These are phyloP conservation scores for Prunus mira DNA, from an alignment of 306 rosid species.

Conservation along the genomic window DNA sequence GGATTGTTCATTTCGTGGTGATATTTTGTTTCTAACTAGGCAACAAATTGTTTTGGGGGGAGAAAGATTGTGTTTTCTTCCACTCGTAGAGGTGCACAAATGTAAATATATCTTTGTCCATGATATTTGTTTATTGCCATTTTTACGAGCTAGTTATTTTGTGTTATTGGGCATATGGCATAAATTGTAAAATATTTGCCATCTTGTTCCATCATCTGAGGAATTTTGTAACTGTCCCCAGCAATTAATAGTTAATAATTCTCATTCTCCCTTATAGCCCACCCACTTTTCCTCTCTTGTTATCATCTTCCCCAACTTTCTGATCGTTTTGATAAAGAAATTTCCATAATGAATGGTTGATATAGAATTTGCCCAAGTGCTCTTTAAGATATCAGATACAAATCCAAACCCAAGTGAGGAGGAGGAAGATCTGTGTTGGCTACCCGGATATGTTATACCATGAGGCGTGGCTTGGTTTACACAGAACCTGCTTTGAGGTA, in stretches of 20 bases:
- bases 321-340: too few species aligned
- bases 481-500: neutral
- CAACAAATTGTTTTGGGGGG: constrained; percentile 24
- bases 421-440: too few species aligned
- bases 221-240: constrained; percentile 30
- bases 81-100: constrained; percentile 27
- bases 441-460: too few species aligned
- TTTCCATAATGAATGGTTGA: too few species aligned
- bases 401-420: too few species aligned
- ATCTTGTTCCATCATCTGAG: constrained; percentile 31
- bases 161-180: constrained; percentile 24
- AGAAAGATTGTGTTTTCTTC: constrained; percentile 30
- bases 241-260: constrained; percentile 11
- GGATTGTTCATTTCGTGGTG: constrained; percentile 27
- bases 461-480: too few species aligned
- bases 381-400: too few species aligned
- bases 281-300: neutral
- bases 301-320: neutral
- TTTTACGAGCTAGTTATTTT: constrained; percentile 23
- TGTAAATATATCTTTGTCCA: constrained; percentile 51
- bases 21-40: constrained; percentile 31
- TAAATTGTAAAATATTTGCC: constrained; percentile 41
- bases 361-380: too few species aligned
- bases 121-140: constrained; percentile 16
- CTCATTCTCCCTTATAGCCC: neutral